Evolutionary conservation across 768 basidiomycete genomes (phyloP).

Genomic region (Suillus tomentosus): DNA sequence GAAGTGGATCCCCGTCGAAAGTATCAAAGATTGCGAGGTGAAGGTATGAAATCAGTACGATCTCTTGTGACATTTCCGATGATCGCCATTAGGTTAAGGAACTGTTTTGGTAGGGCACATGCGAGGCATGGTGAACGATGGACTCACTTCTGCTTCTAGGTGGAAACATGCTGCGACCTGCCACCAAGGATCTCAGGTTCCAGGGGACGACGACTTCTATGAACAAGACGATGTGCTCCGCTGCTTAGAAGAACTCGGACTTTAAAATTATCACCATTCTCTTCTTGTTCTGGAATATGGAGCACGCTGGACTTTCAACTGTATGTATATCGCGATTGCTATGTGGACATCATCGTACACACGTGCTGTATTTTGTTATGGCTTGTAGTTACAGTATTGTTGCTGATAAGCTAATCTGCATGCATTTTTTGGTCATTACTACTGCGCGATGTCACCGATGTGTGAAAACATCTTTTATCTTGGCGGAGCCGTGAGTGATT

Average conservation of each 20-base stretch:
- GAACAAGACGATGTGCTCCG: slow-evolving; percentile 51
- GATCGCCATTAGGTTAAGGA: slow-evolving; percentile 57
- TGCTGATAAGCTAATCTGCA: not conserved
- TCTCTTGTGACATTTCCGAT: slow-evolving; percentile 1
- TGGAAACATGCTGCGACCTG: slow-evolving; percentile 86
- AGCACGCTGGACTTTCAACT: not conserved
- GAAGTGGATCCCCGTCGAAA: slow-evolving; percentile 73
- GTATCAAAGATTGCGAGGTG: slow-evolving; percentile 70
- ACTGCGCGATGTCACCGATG: not conserved
- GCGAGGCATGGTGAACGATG: slow-evolving; percentile 1
- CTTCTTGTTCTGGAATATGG: not conserved
- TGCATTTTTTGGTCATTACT: not conserved
- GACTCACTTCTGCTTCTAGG: slow-evolving; percentile 39
- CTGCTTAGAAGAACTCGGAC: slow-evolving; percentile 21
- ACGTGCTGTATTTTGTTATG: not conserved
- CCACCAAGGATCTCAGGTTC: slow-evolving; percentile 58
- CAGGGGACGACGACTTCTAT: slow-evolving; percentile 60
- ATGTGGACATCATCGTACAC: not conserved
- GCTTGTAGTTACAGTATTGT: not conserved
- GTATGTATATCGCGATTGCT: not conserved
- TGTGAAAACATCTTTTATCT: not conserved
- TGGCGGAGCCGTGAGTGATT: not conserved
- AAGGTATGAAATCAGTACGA: slow-evolving; percentile 46
- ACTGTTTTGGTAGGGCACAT: slow-evolving; percentile 67
- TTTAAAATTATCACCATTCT: slow-evolving; percentile 6